phyloP scores from a whole-genome alignment of 129 eudicot species.

The Mikania micrantha region DNA sequence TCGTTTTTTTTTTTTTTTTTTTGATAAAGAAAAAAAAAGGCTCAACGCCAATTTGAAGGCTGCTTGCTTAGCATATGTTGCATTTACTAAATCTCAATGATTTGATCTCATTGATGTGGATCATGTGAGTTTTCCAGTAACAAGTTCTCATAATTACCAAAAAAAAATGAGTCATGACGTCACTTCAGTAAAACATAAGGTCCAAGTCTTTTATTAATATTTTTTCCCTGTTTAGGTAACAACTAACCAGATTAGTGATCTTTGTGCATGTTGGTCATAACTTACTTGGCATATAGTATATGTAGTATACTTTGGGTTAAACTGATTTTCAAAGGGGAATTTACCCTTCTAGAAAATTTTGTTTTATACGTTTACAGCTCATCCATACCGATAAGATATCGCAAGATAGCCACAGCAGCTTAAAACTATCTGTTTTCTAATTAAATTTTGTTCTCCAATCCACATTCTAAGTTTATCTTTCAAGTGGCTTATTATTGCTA shows the following conservation, averaged over 20 bases:
- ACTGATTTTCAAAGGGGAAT: neutral
- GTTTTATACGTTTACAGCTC: neutral
- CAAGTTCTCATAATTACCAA: too few relatives aligned
- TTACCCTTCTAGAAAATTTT: neutral
- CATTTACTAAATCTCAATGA: too few relatives aligned
- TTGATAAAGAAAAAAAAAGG: too few relatives aligned
- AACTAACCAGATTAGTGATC: neutral
- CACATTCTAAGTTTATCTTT: neutral
- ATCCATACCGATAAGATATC: neutral
- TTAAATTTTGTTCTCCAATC: neutral
- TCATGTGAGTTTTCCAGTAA: too few relatives aligned
- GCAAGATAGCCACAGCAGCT: slow-evolving; percentile 1
- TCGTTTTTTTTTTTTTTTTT: too few relatives aligned
- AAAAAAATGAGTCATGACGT: neutral
- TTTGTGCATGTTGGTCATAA: neutral
- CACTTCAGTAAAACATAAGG: neutral
- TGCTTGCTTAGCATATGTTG: too few relatives aligned
- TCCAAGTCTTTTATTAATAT: neutral
- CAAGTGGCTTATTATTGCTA: neutral
- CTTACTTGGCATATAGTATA: neutral
- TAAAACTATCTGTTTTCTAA: neutral
- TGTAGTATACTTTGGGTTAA: neutral
- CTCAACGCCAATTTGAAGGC: too few relatives aligned
- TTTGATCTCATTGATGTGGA: too few relatives aligned
- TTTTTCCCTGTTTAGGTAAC: neutral